Base-by-base conservation (phyloP, 352 stramenopile genomes). In the Elongisporangium undulatum region DNA sequence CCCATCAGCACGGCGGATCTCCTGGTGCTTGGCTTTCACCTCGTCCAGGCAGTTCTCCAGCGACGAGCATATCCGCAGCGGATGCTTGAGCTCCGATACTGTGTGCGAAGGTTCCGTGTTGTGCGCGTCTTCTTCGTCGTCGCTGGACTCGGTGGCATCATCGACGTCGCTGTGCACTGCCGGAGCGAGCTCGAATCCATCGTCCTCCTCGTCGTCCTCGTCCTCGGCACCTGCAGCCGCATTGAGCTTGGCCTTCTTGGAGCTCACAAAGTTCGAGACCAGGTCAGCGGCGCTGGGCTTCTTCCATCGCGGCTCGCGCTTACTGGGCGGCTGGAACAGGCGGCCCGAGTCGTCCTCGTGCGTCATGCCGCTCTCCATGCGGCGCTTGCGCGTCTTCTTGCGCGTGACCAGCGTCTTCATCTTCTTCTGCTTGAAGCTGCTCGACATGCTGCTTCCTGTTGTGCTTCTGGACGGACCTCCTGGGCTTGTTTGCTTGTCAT, bases 361-460 rank as follows among this genome's bases (percentile, higher is more conserved):
- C 9, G 70, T 82, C 66, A 87, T 71, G 3, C 79, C 82, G 48
- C 69, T 56, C 55, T 87, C 55, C 56, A 85, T 79, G 58, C 73
- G 79, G 65, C 82, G 82, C 71, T 92, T 92, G 59, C 76, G 79
- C 56, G 82, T 92, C 59, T 89, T 88, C 76, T 89, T 89, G 51
- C 82, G 77, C 66, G 82, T 92, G 49, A 71, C 74, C 59, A 92
- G 68, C 62, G 79, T 92, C 72, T 86, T 88, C 65, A 87, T 59
- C 70, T 92, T 92, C 66, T 92, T 92, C 68, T 92, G 82, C 76
- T 89, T 89, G 68, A 80, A 92, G 76, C 77, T 89, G 71, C 82
- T 92, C 62, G 79, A 89, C 82, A 92, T 92, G 57, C 5, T 63
- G 49, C 17, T 56, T 55, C 51, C 49, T 50, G 58, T 68, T 45